phyloP scores from a whole-genome alignment of 2,329 filamentous ascomycete species.

The Nemania serpens region DNA sequence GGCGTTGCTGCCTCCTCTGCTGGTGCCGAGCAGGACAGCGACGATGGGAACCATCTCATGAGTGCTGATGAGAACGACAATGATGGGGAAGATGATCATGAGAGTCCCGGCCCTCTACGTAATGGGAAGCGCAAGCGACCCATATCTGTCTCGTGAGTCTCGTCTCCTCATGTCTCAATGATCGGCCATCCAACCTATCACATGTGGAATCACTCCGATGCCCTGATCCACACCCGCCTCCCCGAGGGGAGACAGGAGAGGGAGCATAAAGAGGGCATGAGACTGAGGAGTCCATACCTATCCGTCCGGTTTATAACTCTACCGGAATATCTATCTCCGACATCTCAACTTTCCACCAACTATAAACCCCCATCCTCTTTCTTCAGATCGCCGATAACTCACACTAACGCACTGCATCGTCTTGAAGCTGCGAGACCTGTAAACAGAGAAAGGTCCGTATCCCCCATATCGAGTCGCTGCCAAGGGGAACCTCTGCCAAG shows the following conservation, averaged over 20 bases:
- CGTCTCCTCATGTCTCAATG: slow-evolving; percentile 12
- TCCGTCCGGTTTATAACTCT: background rate
- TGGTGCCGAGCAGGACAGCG: slow-evolving; percentile 50
- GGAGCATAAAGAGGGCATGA: background rate
- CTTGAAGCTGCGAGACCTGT: slow-evolving; percentile 72
- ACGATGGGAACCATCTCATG: slow-evolving; percentile 49
- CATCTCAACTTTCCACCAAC: slow-evolving; percentile 12
- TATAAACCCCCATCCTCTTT: slow-evolving; percentile 4
- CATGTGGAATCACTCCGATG: background rate
- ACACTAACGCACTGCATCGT: slow-evolving; percentile 44
- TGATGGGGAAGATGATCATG: slow-evolving; percentile 41
- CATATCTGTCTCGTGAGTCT: slow-evolving; percentile 61
- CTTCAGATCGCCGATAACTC: slow-evolving; percentile 8
- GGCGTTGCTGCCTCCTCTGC: background rate
- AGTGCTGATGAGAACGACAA: slow-evolving; percentile 50
- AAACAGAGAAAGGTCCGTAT: slow-evolving; percentile 75
- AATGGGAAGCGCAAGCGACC: slow-evolving; percentile 64
- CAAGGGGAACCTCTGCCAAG: background rate
- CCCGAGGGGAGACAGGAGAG: background rate
- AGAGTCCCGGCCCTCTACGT: slow-evolving; percentile 45
- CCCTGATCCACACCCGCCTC: background rate
- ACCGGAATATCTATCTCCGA: slow-evolving; percentile 25
- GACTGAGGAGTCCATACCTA: background rate
- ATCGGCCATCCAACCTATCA: background rate
- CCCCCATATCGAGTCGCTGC: background rate